Conservation (phyloP, 345 rosid species). For the Pistacia vera region DNA sequence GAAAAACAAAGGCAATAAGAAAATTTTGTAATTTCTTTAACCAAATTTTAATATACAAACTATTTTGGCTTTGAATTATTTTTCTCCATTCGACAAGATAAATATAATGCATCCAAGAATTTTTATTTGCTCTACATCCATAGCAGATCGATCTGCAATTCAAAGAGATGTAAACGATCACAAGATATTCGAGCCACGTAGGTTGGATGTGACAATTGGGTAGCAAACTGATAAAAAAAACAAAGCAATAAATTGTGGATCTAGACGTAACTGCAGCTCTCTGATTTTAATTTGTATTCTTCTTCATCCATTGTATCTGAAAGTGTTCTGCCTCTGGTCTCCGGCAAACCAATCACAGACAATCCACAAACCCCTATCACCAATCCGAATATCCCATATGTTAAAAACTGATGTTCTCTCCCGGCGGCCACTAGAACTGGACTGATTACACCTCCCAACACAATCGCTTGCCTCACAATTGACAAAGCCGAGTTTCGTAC, state of each 20-base stretch:
- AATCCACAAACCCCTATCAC: slow-evolving; percentile 53
- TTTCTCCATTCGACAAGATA: too few relatives aligned
- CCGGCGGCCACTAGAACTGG: slow-evolving; percentile 64
- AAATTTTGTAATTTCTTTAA: too few relatives aligned
- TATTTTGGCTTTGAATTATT: too few relatives aligned
- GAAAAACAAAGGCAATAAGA: too few relatives aligned
- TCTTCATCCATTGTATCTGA: slow-evolving; percentile 8
- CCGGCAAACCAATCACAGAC: slow-evolving; percentile 54
- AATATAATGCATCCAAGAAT: too few relatives aligned
- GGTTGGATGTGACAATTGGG: too few relatives aligned
- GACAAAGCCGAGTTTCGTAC: slow-evolving; percentile 69
- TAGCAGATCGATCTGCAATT: too few relatives aligned
- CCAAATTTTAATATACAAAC: too few relatives aligned
- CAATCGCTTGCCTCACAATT: slow-evolving; percentile 61
- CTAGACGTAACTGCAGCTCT: neutral
- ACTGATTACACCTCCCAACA: slow-evolving; percentile 58
- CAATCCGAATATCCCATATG: slow-evolving; percentile 63
- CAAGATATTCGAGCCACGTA: too few relatives aligned
- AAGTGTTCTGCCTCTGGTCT: slow-evolving; percentile 52
- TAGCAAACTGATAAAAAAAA: neutral
- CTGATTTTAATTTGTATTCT: neutral
- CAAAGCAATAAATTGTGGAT: neutral
- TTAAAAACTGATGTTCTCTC: slow-evolving; percentile 34
- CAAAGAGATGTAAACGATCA: too few relatives aligned
- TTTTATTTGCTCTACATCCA: too few relatives aligned